These are phyloP conservation scores for Arthonia radiata DNA, from an alignment of 495 filamentous ascomycete species.

Conservation along the genomic window DNA sequence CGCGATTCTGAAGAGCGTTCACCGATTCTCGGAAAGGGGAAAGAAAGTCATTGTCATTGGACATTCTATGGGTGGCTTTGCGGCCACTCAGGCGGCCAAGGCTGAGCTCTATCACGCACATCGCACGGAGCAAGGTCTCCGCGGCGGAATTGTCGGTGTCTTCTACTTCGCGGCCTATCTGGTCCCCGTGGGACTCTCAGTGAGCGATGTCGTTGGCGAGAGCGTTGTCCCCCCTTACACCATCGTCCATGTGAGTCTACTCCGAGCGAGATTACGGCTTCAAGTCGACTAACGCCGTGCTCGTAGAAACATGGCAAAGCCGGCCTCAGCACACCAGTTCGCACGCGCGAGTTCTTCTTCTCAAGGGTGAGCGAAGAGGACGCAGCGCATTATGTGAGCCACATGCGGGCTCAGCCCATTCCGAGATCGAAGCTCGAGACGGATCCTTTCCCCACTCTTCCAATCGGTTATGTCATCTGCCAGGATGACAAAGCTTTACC, in stretches of 20 bases:
- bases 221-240: conserved; percentile 6
- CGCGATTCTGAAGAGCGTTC: conserved; percentile 7
- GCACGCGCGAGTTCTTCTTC: conserved; percentile 9
- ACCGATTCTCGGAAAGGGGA: conserved; percentile 7
- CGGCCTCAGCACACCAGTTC: conserved; percentile 7
- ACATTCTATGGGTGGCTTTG: conserved; percentile 16
- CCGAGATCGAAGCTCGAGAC: too few relatives aligned
- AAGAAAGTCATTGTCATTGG: conserved; percentile 11
- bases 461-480: too few relatives aligned
- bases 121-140: conserved; percentile 6
- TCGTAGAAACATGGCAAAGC: conserved; percentile 8
- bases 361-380: too few relatives aligned
- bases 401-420: too few relatives aligned
- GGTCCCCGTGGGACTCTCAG: conserved; percentile 11
- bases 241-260: conserved; percentile 10
- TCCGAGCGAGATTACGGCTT: conserved; percentile 1
- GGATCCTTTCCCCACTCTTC: too few relatives aligned
- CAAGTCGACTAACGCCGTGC: not conserved
- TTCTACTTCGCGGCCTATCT: conserved; percentile 14
- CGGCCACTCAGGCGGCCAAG: conserved; percentile 12
- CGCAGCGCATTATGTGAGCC: too few relatives aligned
- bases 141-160: conserved; percentile 15
- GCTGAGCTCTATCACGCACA: conserved; percentile 8
- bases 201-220: conserved; percentile 12
- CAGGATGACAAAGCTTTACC: too few relatives aligned